Conservation (phyloP, 495 filamentous ascomycete genomes). For the Neurospora sublineolata region DNA sequence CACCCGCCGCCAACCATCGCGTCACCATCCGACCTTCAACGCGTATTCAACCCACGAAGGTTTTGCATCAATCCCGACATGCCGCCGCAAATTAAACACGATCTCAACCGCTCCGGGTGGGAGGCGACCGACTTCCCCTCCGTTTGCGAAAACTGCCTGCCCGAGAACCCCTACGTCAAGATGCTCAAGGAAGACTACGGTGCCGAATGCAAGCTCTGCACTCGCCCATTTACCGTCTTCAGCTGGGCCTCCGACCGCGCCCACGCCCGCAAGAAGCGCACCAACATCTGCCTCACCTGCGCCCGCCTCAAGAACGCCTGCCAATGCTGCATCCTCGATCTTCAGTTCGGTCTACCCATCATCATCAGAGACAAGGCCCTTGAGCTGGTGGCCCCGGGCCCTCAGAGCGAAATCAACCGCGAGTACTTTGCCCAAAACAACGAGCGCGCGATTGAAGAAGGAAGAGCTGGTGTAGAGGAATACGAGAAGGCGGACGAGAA, state of each 20-base stretch:
- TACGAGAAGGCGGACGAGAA: slow-evolving; percentile 98
- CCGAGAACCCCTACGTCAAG: slow-evolving; percentile 94
- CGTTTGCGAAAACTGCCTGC: slow-evolving; percentile 66
- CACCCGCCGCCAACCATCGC: neutral
- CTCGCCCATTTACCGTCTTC: slow-evolving; percentile 91
- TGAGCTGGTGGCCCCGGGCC: slow-evolving; percentile 91
- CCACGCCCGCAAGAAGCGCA: slow-evolving; percentile 73
- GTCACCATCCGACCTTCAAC: neutral
- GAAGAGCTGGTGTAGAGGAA: slow-evolving; percentile 60
- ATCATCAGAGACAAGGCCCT: slow-evolving; percentile 90
- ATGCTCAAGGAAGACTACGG: slow-evolving; percentile 96
- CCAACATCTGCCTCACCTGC: slow-evolving; percentile 90
- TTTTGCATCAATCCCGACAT: slow-evolving; percentile 15
- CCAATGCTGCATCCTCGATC: slow-evolving; percentile 96
- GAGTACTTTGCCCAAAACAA: slow-evolving; percentile 97
- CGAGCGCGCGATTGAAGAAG: slow-evolving; percentile 89
- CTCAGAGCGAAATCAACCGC: slow-evolving; percentile 80
- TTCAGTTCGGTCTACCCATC: slow-evolving; percentile 89
- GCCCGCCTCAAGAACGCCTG: slow-evolving; percentile 94
- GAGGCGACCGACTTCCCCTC: slow-evolving; percentile 78
- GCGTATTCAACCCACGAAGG: neutral
- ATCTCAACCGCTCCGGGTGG: slow-evolving; percentile 92
- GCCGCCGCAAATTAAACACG: slow-evolving; percentile 75
- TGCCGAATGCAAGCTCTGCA: slow-evolving; percentile 75
- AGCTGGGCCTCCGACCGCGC: slow-evolving; percentile 84